Base-by-base conservation (phyloP, 2,329 filamentous ascomycete species). In the Zymoseptoria pseudotritici region DNA sequence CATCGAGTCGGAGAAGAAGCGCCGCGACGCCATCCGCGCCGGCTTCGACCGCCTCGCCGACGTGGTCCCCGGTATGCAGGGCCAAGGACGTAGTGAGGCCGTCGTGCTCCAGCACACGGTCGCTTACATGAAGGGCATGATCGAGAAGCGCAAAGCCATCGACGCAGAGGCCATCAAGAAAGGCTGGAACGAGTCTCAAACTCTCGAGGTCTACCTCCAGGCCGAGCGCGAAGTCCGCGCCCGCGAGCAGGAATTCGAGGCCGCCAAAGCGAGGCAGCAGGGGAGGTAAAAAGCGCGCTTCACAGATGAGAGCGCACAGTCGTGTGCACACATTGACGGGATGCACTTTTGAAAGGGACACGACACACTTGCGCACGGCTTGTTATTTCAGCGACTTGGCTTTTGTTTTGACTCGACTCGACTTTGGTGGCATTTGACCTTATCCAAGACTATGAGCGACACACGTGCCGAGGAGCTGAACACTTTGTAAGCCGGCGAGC, bases 41-140 rank as follows among this genome's bases (percentile, higher is more conserved):
- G 90, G 89, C 59, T 96, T 95, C 72, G 90, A 96, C 73, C 83
- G 86, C 36, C 82, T 96, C 24, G 89, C 89, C 17, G 83, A 86
- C 57, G 81, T 95, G 31, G 90, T 96, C 0, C 91, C 91, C 0
- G 90, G 89, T 0, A 80, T 95, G 57, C 83, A 90, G 68, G 91
- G 91, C 0, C 88, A 92, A 70, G 91, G 89, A 1, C 85, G 91
- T 53, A 94, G 90, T 64, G 91, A 96, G 73, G 90, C 89, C 26
- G 80, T 91, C 19, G 90, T 96, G n/a, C 79, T 96, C 21, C 84
- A 86, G 63, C 74, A 73, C 22, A 79, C 78, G 1, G 74, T 80
- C 58, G 72, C 74, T 53, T 74, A 73, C 66, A 75, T 80, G 70
- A 67, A 72, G 58, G 71, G 77, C 55, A 70, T 78, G 71, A 72